phyloP scores from a whole-genome alignment of 169 alveolate species.

The Cryptosporidium tyzzeri region DNA sequence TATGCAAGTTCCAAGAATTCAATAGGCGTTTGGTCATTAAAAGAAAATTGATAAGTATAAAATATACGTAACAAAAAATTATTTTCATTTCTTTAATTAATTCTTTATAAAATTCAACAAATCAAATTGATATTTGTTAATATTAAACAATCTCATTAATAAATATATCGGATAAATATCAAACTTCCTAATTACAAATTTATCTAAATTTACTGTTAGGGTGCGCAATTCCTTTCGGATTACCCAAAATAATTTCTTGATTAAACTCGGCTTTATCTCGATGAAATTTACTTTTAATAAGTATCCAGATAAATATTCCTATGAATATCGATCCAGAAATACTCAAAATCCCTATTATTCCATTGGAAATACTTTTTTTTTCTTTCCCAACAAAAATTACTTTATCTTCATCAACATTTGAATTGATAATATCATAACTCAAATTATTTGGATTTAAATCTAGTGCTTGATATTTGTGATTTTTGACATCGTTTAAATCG shows the following conservation, averaged over 20 bases:
- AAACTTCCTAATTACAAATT: neutral
- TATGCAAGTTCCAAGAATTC: too few species aligned
- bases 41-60: neutral
- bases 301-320: slow-evolving; percentile 36
- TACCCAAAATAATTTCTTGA: slow-evolving; percentile 60
- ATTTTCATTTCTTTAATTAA: too few species aligned
- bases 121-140: too few species aligned
- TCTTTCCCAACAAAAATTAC: neutral
- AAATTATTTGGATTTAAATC: neutral
- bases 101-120: too few species aligned
- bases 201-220: slow-evolving; percentile 7
- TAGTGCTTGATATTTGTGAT: neutral
- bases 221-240: neutral
- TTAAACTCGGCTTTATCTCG: neutral
- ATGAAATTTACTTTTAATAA: neutral
- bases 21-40: too few species aligned
- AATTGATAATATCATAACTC: neutral
- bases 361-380: neutral
- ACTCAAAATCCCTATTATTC: slow-evolving; percentile 11
- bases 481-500: too few species aligned
- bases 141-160: too few species aligned
- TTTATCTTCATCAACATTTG: neutral
- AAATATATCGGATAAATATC: neutral
- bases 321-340: slow-evolving; percentile 23
- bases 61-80: too few species aligned